Base-by-base conservation (phyloP, 495 filamentous ascomycete species). In the Clohesyomyces aquaticus region DNA sequence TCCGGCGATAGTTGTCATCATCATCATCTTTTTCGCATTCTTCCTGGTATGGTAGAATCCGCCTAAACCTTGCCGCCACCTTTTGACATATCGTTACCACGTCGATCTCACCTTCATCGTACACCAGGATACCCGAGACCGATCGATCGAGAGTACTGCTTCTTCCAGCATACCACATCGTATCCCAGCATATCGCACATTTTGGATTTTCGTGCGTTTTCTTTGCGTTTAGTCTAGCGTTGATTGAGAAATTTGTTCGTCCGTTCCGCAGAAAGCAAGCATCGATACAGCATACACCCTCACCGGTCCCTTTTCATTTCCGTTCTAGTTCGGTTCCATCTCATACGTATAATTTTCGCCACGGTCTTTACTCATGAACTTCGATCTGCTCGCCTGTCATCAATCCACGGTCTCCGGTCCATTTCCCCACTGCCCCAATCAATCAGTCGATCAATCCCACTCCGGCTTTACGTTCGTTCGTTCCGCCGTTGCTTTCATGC, bases 111-210 rank as follows among this genome's bases (percentile, higher is more conserved):
- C 19, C 28, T 16, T 4, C 22, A 22, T 55, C 50, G 50, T 41
- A 66, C 61, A 38, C 63, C 41, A 61, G 29, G 63, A 66, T 66
- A 66, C 63, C 56, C 63, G 32, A 59, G 53, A 27, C 32, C 28
- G 6, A 51, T 51, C 43, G 41, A 43, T 52, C 29, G 46, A 35
- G 29, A 32, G 16, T 26, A 41, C 22, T 59, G 22, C 43, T 26
- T 43, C 47, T 18, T 53, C 51, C 21, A 21, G 47, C 55, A 59
- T 59, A 47, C 26, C 25, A 26, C 38, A 19, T 62, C 26, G 42
- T 54, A 18, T 53, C 49, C 54, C 53, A 35, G 53, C 53, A 64
- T 63, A 45, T 55, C 38, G 23, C 19, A n/a, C n/a, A n/a, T 16
- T 50, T 63, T 23, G 25, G 25, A 21, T 47, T 46, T 43, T 41